Evolutionary conservation across 2,329 filamentous ascomycete species (phyloP), one percentile per base, ranked within the genome.

Genomic region (Fusarium decemcellulare): DNA sequence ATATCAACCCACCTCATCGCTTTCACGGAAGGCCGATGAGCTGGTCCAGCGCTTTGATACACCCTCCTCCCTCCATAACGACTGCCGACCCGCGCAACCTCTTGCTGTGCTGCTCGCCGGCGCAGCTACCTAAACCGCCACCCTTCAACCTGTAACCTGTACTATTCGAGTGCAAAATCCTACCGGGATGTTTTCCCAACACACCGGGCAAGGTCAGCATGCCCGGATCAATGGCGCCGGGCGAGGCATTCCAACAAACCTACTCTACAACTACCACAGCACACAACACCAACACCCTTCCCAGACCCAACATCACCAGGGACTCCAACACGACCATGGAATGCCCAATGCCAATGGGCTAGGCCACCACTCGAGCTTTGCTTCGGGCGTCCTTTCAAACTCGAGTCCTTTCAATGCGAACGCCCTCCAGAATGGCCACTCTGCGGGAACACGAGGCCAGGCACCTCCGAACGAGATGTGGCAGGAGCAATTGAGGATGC

Each of bases 401-500:
- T 86, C 90, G 36, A 90, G 89, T 56, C 85, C 88, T 9, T 91
- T 90, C 74, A 86, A 84, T 15, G 80, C 85, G 10, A 84, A 78
- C 68, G 82, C 79, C 63, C 79, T 90, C 34, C 87, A 88, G 58
- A 91, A 90, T 74, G 88, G 88, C 37, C 87, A 89, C 59, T 76
- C 81, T 8, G 77, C 81, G 15, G 82, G 81, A 51, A 79, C 84
- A 16, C 81, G 88, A 52, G 82, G 80, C 34, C 87, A 88, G 68
- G 80, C 81, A 29, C 87, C 87, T 59, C 85, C 83, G 59, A 90
- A 82, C 68, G 89, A 91, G 72, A 92, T 97, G 80, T 98, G 95
- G 95, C 90, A 92, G 69, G 92, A 96, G 77, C 96, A 99, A 81
- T 81, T 97, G 70, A 90, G 92, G 67, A 83, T 95, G 75, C 92